phyloP scores from a whole-genome alignment of 2,329 filamentous ascomycete species.

The Fusarium miscanthi region DNA sequence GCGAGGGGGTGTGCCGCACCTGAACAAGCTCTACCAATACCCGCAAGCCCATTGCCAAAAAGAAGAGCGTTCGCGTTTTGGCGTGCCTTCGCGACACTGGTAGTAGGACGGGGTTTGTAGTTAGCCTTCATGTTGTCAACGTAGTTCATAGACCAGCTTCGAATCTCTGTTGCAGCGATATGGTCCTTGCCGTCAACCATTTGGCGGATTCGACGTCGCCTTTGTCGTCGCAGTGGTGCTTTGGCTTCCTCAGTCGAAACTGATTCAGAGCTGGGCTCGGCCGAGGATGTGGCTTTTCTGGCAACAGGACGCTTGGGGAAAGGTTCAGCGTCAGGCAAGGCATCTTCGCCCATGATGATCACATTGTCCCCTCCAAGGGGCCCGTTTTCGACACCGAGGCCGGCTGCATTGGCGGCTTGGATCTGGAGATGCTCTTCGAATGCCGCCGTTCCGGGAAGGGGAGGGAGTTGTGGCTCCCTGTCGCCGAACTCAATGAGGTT shows the following conservation, averaged over 20 bases:
- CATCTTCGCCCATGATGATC: slow-evolving; percentile 53
- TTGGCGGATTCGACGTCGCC: slow-evolving; percentile 41
- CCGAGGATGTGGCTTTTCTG: slow-evolving; percentile 25
- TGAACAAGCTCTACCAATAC: slow-evolving; percentile 26
- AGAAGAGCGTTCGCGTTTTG: slow-evolving; percentile 49
- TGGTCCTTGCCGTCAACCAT: slow-evolving; percentile 51
- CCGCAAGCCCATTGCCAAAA: slow-evolving; percentile 51
- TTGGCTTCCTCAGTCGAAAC: slow-evolving; percentile 32
- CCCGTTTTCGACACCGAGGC: slow-evolving; percentile 1
- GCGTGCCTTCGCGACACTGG: slow-evolving; percentile 53
- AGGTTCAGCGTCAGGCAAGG: slow-evolving; percentile 53
- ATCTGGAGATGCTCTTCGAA: slow-evolving; percentile 19
- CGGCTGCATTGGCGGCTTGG: slow-evolving; percentile 22
- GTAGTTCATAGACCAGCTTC: slow-evolving; percentile 58
- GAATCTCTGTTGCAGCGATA: slow-evolving; percentile 52
- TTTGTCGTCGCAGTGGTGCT: slow-evolving; percentile 39
- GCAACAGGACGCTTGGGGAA: slow-evolving; percentile 45
- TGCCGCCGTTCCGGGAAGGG: slow-evolving; percentile 45
- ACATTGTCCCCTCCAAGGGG: slow-evolving; percentile 48
- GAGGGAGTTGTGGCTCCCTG: slow-evolving; percentile 56
- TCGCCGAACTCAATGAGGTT: slow-evolving; percentile 58
- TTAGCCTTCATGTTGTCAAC: slow-evolving; percentile 64
- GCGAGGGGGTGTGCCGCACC: slow-evolving; percentile 58
- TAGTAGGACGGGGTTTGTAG: slow-evolving; percentile 41
- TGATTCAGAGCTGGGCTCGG: slow-evolving; percentile 38